phyloP scores from a whole-genome alignment of 306 rosid species.

The Vicia faba region DNA sequence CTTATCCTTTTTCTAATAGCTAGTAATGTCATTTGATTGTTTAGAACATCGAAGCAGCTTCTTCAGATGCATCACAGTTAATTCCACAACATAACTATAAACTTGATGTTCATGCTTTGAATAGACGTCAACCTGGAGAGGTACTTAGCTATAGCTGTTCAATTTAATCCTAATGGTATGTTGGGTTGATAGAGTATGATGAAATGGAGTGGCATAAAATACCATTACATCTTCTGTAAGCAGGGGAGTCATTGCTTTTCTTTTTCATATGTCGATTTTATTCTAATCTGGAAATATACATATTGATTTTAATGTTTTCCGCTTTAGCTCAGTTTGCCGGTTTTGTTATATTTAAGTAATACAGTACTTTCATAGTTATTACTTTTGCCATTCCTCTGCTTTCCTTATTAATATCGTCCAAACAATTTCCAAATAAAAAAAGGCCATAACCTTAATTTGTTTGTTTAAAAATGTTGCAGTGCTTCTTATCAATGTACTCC shows the following conservation, averaged over 20 bases:
- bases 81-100: conserved; percentile 96
- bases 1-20: conserved; percentile 30
- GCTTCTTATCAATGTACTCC: conserved; percentile 6
- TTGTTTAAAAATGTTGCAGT: conserved; percentile 15
- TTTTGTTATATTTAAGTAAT: conserved; percentile 1
- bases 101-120: conserved; percentile 93
- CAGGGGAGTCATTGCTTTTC: conserved; percentile 14
- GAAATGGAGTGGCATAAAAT: conserved; percentile 13
- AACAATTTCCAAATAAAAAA: conserved; percentile 11
- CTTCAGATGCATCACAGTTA: conserved; percentile 83
- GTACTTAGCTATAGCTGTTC: conserved; percentile 47
- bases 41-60: conserved; percentile 80
- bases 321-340: neutral
- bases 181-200: conserved; percentile 18
- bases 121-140: conserved; percentile 92
- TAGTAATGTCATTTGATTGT: conserved; percentile 41
- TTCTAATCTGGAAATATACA: conserved; percentile 5
- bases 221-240: conserved; percentile 2
- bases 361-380: conserved; percentile 22
- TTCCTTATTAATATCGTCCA: conserved; percentile 26
- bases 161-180: conserved; percentile 18
- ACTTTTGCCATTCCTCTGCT: conserved; percentile 5
- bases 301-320: conserved; percentile 22
- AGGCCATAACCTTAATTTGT: conserved; percentile 12
- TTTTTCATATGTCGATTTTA: conserved; percentile 13